Percentiles rank a stretch among this genome's conserved stretches.
These are phyloP conservation scores for Penicillium parvum DNA, from an alignment of 495 filamentous ascomycete genomes.

Conservation along the genomic window DNA sequence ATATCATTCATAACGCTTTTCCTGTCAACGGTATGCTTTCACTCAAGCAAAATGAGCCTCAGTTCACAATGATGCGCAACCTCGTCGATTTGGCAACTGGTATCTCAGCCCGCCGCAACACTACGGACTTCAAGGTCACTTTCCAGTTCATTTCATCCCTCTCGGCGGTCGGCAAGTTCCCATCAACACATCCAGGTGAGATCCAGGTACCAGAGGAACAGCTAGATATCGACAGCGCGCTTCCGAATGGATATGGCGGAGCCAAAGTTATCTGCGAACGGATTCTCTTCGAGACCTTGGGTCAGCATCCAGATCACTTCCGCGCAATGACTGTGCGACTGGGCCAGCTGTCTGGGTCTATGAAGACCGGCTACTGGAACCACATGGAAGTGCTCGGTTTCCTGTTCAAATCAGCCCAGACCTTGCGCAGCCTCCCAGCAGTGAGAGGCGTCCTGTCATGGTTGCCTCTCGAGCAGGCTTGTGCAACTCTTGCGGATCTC, in stretches of 20 bases:
- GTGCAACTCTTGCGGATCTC: slow-evolving; percentile 34
- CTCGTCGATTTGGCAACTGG: neutral
- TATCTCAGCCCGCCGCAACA: neutral
- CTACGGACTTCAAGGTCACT: slow-evolving; percentile 16
- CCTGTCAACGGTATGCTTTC: slow-evolving; percentile 33
- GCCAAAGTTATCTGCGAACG: slow-evolving; percentile 47
- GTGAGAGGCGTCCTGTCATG: slow-evolving; percentile 29
- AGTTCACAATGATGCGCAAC: slow-evolving; percentile 25
- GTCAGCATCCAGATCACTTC: slow-evolving; percentile 6
- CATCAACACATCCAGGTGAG: slow-evolving; percentile 20
- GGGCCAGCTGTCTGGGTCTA: slow-evolving; percentile 50
- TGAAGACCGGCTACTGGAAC: slow-evolving; percentile 52
- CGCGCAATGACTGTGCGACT: slow-evolving; percentile 27
- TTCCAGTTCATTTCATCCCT: slow-evolving; percentile 51
- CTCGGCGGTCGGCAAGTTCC: slow-evolving; percentile 40
- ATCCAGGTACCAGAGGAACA: slow-evolving; percentile 16
- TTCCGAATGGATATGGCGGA: slow-evolving; percentile 40
- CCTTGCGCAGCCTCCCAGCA: slow-evolving; percentile 17
- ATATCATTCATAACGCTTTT: slow-evolving; percentile 39
- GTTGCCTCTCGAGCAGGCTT: slow-evolving; percentile 46
- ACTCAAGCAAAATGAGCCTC: slow-evolving; percentile 24
- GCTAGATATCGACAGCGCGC: slow-evolving; percentile 4
- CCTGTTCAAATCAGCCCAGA: slow-evolving; percentile 50
- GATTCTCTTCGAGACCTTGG: slow-evolving; percentile 33
- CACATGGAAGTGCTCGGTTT: slow-evolving; percentile 45